A percentile compares a stretch with the other conserved stretches of the same genome.
phyloP scores from a whole-genome alignment of 768 basidiomycete species.

The Pulveroboletus ravenelii region DNA sequence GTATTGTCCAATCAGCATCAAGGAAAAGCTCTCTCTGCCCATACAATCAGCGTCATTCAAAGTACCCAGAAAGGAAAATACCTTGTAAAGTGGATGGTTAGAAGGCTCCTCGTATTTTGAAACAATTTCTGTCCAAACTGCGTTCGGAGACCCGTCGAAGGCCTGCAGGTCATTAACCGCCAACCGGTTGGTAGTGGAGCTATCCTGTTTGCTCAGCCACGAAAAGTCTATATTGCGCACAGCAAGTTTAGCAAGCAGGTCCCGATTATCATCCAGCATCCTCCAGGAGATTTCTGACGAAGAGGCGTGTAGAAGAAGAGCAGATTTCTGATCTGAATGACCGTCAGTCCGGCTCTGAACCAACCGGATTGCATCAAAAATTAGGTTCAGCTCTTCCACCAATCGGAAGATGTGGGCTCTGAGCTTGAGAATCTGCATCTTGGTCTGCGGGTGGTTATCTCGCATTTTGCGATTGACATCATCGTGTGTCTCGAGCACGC shows the following conservation, averaged over 20 bases:
- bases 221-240: conserved; percentile 73
- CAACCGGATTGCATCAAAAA: conserved; percentile 83
- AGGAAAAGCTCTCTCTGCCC: conserved; percentile 67
- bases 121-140: conserved; percentile 84
- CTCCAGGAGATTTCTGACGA: conserved; percentile 88
- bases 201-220: conserved; percentile 84
- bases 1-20: conserved; percentile 71
- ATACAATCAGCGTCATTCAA: conserved; percentile 5
- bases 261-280: conserved; percentile 72
- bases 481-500: conserved; percentile 48
- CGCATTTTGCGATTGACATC: conserved; percentile 35
- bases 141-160: conserved; percentile 79
- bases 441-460: conserved; percentile 35
- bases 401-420: conserved; percentile 69
- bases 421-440: conserved; percentile 57
- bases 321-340: conserved; percentile 69
- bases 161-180: conserved; percentile 74
- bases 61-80: conserved; percentile 21
- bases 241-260: conserved; percentile 82
- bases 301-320: conserved; percentile 73
- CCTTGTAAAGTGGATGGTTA: conserved; percentile 70
- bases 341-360: conserved; percentile 73
- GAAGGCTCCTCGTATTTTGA: conserved; percentile 69
- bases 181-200: conserved; percentile 76
- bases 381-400: conserved; percentile 72